These are phyloP conservation scores for Aspergillus eucalypticola DNA, from an alignment of 2,329 filamentous ascomycete species.

Conservation along the genomic window DNA sequence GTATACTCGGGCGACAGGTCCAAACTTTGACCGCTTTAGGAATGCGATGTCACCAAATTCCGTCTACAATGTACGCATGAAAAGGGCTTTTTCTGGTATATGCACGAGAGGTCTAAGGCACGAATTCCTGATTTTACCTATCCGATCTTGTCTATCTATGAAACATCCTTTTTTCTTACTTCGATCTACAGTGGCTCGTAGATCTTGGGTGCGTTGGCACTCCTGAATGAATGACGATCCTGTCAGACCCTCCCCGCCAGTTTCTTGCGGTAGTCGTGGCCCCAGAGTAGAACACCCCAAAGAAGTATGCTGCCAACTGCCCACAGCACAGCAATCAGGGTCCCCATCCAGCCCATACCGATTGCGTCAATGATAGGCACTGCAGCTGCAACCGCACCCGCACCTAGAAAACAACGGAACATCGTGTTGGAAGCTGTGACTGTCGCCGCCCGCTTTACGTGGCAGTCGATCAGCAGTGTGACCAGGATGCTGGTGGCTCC, in stretches of 20 bases:
- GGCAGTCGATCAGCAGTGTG: slow-evolving; percentile 23
- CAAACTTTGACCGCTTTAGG: too few species aligned
- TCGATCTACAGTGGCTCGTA: neutral
- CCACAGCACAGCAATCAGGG: slow-evolving; percentile 5
- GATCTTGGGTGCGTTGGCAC: neutral
- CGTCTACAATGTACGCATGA: too few species aligned
- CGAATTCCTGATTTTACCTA: neutral
- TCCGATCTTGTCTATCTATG: neutral
- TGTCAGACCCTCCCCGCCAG: neutral
- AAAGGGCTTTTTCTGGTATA: neutral
- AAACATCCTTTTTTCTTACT: neutral
- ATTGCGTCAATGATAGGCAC: slow-evolving; percentile 22
- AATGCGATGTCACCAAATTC: too few species aligned
- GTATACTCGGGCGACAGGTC: too few species aligned
- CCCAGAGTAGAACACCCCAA: neutral
- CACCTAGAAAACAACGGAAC: slow-evolving; percentile 18
- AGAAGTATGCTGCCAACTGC: neutral
- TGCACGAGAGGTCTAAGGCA: neutral
- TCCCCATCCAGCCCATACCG: slow-evolving; percentile 24
- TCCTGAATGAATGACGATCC: neutral
- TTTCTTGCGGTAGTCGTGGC: neutral
- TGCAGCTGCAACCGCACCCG: slow-evolving; percentile 22
- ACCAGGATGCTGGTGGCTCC: slow-evolving; percentile 17
- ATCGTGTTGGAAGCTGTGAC: slow-evolving; percentile 25
- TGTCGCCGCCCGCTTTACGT: slow-evolving; percentile 18